phyloP scores from a whole-genome alignment of 495 filamentous ascomycete genomes.

The Penicillium pancosmium region DNA sequence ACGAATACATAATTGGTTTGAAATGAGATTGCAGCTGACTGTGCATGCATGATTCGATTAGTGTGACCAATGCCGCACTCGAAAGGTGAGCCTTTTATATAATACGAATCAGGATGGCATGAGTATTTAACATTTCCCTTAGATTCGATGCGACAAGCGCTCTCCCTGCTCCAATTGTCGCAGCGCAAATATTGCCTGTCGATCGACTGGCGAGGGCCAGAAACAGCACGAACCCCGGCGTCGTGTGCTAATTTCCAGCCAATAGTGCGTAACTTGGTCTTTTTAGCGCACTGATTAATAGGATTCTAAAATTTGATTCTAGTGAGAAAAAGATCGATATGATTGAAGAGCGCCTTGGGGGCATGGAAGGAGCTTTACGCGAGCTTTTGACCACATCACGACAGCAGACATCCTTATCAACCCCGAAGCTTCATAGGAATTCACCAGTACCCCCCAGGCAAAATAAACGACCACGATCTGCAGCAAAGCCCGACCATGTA shows the following conservation, averaged over 20 bases:
- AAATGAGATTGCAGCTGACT: background rate
- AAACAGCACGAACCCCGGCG: constrained; percentile 60
- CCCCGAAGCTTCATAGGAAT: constrained; percentile 14
- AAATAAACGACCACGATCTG: constrained; percentile 4
- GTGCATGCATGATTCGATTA: constrained; percentile 24
- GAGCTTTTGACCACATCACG: constrained; percentile 29
- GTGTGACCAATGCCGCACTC: constrained; percentile 54
- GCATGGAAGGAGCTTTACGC: constrained; percentile 57
- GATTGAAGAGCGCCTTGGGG: constrained; percentile 63
- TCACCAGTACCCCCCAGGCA: constrained; percentile 24
- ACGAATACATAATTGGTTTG: background rate
- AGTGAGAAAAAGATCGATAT: constrained; percentile 72
- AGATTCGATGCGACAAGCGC: constrained; percentile 50
- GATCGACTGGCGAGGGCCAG: constrained; percentile 62
- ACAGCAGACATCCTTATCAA: constrained; percentile 2
- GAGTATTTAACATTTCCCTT: constrained; percentile 4
- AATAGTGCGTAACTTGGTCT: constrained; percentile 56
- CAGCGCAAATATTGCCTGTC: constrained; percentile 46
- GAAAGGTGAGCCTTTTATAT: constrained; percentile 43
- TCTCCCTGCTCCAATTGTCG: constrained; percentile 52
- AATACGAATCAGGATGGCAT: background rate
- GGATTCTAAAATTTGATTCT: constrained; percentile 2
- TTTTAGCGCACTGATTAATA: background rate
- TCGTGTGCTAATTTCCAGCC: constrained; percentile 66
- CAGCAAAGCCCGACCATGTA: constrained; percentile 13